Conservation (phyloP, 2,329 filamentous ascomycete species). For the Claviceps pazoutovae region DNA sequence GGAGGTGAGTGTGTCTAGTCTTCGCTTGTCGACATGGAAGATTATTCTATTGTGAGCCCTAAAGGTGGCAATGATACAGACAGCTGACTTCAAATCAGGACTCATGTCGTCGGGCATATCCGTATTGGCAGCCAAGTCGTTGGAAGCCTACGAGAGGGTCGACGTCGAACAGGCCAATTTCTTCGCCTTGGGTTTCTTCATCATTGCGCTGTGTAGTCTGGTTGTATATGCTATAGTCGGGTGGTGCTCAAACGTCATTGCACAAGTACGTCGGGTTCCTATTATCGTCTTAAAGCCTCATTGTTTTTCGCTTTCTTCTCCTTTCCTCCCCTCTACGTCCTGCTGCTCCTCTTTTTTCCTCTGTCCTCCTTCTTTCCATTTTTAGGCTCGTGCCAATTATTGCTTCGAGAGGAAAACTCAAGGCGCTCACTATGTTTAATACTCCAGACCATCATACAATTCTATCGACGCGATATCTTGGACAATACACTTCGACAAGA, state of each 20-base stretch:
- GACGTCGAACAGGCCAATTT: conserved; percentile 28
- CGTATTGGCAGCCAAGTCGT: conserved; percentile 24
- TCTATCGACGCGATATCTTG: conserved; percentile 28
- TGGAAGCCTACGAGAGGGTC: conserved; percentile 21
- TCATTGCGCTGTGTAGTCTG: conserved; percentile 32
- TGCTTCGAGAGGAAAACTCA: not conserved
- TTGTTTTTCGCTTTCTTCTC: no score
- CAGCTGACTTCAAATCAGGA: conserved; percentile 12
- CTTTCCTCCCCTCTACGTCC: no score
- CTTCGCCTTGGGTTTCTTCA: conserved; percentile 42
- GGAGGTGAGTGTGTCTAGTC: conserved; percentile 12
- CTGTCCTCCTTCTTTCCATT: no score
- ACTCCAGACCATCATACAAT: conserved; percentile 16
- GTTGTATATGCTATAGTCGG: conserved; percentile 27
- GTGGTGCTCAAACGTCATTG: conserved; percentile 22
- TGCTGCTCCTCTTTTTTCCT: not conserved
- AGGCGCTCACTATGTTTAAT: not conserved
- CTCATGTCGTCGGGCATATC: conserved; percentile 25
- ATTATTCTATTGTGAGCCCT: not conserved
- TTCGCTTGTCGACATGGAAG: not conserved
- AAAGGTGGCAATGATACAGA: not conserved
- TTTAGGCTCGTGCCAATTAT: no score
- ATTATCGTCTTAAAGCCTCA: no score
- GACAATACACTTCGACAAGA: conserved; percentile 40
- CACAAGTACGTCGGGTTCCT: conserved; percentile 14